Evolutionary conservation across 148 eudicot species (phyloP).

Genomic region (Nepenthes gracilis): DNA sequence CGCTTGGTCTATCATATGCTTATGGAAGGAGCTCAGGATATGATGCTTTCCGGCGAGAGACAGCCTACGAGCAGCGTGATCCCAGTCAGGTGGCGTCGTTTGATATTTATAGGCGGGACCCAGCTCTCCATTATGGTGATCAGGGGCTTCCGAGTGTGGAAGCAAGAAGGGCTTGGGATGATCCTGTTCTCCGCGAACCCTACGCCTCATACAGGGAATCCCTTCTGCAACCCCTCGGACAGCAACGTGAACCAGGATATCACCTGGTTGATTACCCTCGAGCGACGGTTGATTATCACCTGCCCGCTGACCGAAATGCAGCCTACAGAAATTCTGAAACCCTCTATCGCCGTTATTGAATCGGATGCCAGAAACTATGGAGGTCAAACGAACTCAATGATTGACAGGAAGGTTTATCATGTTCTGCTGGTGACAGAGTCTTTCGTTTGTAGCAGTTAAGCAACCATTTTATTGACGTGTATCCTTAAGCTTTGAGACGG

Average conservation of each 20-base stretch:
- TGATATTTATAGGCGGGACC: constrained; percentile 3
- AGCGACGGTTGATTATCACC: background rate
- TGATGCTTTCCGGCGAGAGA: constrained; percentile 25
- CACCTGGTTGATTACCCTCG: background rate
- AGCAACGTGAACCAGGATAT: background rate
- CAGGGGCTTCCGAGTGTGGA: constrained; percentile 15
- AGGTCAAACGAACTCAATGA: too few species aligned
- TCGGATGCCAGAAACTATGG: too few species aligned
- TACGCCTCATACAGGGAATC: constrained; percentile 31
- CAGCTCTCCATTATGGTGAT: constrained; percentile 11
- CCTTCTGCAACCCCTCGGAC: background rate
- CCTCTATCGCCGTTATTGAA: too few species aligned
- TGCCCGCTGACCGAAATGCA: too few species aligned
- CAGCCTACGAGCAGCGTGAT: constrained; percentile 14
- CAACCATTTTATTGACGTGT: too few species aligned
- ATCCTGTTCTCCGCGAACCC: constrained; percentile 13
- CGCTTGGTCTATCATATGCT: constrained; percentile 19
- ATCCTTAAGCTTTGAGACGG: too few species aligned
- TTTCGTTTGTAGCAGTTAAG: too few species aligned
- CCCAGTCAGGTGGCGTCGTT: background rate
- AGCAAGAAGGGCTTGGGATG: constrained; percentile 12
- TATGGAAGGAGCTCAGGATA: constrained; percentile 19
- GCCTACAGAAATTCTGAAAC: too few species aligned
- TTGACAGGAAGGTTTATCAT: too few species aligned
- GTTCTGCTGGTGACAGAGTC: too few species aligned